Evolutionary conservation across 139 green algal genomes (phyloP), one percentile per base, ranked within the genome.

Genomic region (Chlorokybus atmophyticus): DNA sequence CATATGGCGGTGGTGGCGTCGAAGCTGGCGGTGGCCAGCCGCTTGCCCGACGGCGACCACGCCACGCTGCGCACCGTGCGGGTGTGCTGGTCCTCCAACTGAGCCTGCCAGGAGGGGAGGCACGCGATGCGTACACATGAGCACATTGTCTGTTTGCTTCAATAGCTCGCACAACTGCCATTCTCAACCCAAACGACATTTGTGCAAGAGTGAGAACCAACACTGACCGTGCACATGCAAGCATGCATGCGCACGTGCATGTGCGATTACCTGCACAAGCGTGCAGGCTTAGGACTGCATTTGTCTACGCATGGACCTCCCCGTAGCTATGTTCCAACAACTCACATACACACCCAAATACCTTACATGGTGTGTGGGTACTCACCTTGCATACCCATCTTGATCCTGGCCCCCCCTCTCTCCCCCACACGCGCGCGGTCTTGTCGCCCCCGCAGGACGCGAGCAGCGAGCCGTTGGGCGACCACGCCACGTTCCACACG

Each of bases 391-490:
- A 38, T n/a, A 39, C 54, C 4, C 50, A 38, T 40, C 10, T 21
- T 69, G 17, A 23, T 41, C 23, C 35, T 14, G 35, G 35, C 10
- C 35, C 35, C 14, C 10, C 35, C 2, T 44, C 14, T 21, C 10
- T 10, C 10, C 30, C 40, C 88, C 88, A 96, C 30, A 96, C 79
- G 2, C 86, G 68, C 8, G 96, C 87, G 2, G 84, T 93, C 32
- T 77, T 84, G 61, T 96, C 88, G 5, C 80, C 77, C 30, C 84
- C 81, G 62, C 87, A 96, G 59, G 74, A 90, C 3, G 89, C 88
- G 4, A 96, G 61, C 30, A 66, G 62, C 6, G 76, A 52, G 1
- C 88, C 87, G 38, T 71, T 44, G 2, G 85, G 87, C 1, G 79
- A 83, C 87, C 87, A 95, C 2, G 79, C 64, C 5, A 93, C 61